phyloP scores from a whole-genome alignment of 2,329 filamentous ascomycete genomes.

The Sclerotiophoma versabilis region DNA sequence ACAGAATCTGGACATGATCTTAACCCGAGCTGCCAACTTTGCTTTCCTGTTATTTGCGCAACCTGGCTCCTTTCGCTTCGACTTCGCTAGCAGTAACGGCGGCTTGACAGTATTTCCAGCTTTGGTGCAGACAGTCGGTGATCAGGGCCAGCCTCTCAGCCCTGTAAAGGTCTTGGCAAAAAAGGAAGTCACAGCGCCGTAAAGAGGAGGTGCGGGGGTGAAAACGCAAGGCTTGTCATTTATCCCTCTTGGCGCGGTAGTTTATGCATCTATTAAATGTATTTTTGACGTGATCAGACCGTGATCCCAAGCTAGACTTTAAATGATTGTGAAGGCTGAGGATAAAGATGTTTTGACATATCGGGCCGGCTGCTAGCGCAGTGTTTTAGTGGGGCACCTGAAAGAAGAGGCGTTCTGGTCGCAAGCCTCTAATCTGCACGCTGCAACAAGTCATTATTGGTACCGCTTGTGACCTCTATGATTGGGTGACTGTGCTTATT shows the following conservation, averaged over 20 bases:
- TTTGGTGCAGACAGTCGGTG: conserved; percentile 35
- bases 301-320: background rate
- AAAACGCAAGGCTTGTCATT: background rate
- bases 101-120: conserved; percentile 36
- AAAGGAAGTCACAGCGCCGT: conserved; percentile 22
- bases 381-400: background rate
- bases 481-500: background rate
- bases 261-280: background rate
- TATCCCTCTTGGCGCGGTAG: background rate
- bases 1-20: conserved; percentile 41
- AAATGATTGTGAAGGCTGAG: background rate
- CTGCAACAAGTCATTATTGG: conserved; percentile 1
- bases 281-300: background rate
- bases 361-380: background rate
- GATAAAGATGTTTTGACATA: background rate
- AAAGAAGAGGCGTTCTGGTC: background rate
- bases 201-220: background rate
- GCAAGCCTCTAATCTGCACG: background rate
- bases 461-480: background rate
- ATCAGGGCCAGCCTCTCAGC: conserved; percentile 29
- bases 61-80: conserved; percentile 38
- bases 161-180: conserved; percentile 23
- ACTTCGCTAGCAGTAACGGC: conserved; percentile 25
- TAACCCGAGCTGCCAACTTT: conserved; percentile 36
- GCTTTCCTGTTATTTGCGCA: conserved; percentile 42